Conservation (phyloP, 2,329 filamentous ascomycete species). For the Epicoccum sorghinum region DNA sequence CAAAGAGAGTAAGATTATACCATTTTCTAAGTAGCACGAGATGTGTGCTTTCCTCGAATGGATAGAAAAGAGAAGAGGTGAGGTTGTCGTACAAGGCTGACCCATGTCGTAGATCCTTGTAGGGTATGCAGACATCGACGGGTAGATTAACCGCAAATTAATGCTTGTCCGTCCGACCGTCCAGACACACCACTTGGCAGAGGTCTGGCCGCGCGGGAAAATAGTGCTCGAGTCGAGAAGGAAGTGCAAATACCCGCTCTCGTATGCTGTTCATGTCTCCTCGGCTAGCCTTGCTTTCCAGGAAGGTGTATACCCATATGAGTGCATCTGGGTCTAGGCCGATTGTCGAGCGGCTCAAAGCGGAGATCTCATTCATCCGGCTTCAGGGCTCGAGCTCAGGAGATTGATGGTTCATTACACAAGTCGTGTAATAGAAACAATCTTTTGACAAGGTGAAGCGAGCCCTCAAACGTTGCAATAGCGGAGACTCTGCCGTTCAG, state of each 20-base stretch:
- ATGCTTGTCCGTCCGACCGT: constrained; percentile 42
- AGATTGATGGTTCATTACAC: constrained; percentile 45
- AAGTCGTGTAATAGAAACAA: constrained; percentile 29
- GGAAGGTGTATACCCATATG: constrained; percentile 18
- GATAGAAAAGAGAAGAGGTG: neutral
- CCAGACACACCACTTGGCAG: constrained; percentile 8
- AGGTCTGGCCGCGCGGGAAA: constrained; percentile 1
- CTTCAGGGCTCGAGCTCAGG: constrained; percentile 26
- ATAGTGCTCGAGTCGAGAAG: constrained; percentile 16
- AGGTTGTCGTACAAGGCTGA: constrained; percentile 21
- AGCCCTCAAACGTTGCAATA: neutral
- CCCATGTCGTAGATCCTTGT: constrained; percentile 45
- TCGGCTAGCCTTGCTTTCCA: constrained; percentile 14
- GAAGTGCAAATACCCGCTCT: neutral
- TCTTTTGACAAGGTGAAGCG: constrained; percentile 12
- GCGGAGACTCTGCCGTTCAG: neutral
- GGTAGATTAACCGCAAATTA: constrained; percentile 43
- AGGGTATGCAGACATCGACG: constrained; percentile 42
- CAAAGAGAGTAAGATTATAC: neutral
- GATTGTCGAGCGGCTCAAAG: neutral
- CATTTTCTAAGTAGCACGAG: neutral
- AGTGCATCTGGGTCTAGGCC: constrained; percentile 29
- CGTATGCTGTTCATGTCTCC: neutral
- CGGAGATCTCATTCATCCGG: constrained; percentile 24
- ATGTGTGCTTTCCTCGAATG: neutral